Percentiles rank a stretch among this genome's conserved stretches.
Conservation (phyloP, 75 land plant genomes). For the Sequoiadendron giganteum region DNA sequence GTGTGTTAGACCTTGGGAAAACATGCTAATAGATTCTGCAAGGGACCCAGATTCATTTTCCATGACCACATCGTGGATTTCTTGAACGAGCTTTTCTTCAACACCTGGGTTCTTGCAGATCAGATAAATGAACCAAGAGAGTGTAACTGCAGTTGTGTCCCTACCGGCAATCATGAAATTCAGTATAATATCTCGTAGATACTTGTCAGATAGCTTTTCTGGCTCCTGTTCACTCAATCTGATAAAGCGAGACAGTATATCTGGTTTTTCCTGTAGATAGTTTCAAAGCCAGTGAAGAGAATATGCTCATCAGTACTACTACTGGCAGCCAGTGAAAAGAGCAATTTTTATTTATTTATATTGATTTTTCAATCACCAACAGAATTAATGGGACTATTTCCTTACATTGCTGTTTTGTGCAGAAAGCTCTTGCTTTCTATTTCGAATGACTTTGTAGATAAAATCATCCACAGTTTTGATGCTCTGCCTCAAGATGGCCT, state of each 20-base stretch:
- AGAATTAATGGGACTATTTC: background rate
- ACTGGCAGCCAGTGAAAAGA: background rate
- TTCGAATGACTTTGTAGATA: constrained; percentile 43
- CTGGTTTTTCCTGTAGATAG: constrained; percentile 37
- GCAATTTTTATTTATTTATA: background rate
- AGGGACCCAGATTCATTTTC: background rate
- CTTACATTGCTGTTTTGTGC: constrained; percentile 17
- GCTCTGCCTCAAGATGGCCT: constrained; percentile 38
- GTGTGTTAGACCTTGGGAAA: constrained; percentile 8
- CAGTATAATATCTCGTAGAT: constrained; percentile 62
- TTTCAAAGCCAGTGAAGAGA: background rate
- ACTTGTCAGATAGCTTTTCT: constrained; percentile 23
- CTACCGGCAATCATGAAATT: constrained; percentile 81
- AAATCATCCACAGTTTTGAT: constrained; percentile 40
- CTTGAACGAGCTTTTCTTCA: constrained; percentile 37
- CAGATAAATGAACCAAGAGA: constrained; percentile 79
- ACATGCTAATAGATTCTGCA: background rate
- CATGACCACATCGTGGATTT: constrained; percentile 14
- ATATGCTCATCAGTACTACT: background rate
- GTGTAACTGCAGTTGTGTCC: constrained; percentile 79
- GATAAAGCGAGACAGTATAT: constrained; percentile 71
- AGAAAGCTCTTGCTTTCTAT: constrained; percentile 22
- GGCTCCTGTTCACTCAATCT: constrained; percentile 34
- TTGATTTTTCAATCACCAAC: background rate
- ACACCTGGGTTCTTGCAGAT: constrained; percentile 64